Conservation (phyloP, 2,329 filamentous ascomycete species). For the Fusarium sp. region DNA sequence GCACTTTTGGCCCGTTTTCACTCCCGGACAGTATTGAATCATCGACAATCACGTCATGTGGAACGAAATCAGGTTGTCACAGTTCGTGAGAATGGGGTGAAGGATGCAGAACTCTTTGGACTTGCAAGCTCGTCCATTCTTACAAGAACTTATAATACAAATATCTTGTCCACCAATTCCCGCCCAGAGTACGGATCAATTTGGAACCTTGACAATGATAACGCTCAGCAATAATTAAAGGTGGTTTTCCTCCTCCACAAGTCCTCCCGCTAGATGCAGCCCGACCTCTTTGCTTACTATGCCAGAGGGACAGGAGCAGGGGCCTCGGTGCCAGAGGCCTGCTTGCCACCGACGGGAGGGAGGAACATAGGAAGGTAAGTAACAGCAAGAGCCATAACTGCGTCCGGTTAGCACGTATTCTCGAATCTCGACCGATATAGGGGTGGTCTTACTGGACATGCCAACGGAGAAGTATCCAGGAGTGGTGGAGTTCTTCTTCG, state of each 20-base stretch:
- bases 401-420: conserved; percentile 11
- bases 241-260: background rate
- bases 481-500: conserved; percentile 70
- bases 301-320: conserved; percentile 35
- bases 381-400: conserved; percentile 68
- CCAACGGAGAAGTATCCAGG: conserved; percentile 77
- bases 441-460: conserved; percentile 74
- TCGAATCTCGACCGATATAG: background rate
- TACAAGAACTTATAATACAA: conserved; percentile 5
- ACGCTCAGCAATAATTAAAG: conserved; percentile 15
- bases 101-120: background rate
- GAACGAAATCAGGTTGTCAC: too few species aligned
- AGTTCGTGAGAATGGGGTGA: background rate
- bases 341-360: conserved; percentile 48
- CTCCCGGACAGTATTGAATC: background rate
- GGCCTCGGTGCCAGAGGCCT: conserved; percentile 47
- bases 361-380: conserved; percentile 63
- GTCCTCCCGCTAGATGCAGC: conserved; percentile 3
- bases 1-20: background rate
- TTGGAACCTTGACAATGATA: background rate
- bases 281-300: background rate
- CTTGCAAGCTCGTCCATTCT: conserved; percentile 4
- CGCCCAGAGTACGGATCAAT: background rate
- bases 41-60: background rate
- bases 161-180: background rate